Evolutionary conservation across 2,329 filamentous ascomycete species (phyloP).

Genomic region (Diaporthe sp.): DNA sequence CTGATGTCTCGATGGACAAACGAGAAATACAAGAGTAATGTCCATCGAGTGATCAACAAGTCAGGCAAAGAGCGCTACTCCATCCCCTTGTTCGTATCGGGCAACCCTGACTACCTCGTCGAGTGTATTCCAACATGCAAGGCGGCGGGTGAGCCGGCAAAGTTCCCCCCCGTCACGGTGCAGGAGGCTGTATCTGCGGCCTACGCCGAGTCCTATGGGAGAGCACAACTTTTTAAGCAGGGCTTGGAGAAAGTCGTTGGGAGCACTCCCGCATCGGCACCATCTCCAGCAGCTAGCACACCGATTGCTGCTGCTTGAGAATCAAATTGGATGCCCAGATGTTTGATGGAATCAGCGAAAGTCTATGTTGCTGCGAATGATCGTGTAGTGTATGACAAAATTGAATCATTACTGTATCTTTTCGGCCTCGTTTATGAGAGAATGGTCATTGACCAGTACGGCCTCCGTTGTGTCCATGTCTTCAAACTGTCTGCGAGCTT

Average conservation of each 20-base stretch:
- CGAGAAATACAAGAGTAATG: constrained; percentile 61
- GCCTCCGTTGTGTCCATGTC: too few relatives aligned
- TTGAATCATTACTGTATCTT: not conserved
- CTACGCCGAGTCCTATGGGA: constrained; percentile 47
- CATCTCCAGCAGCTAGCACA: not conserved
- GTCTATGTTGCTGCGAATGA: not conserved
- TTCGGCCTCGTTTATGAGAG: too few relatives aligned
- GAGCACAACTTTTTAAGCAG: constrained; percentile 45
- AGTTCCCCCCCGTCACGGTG: constrained; percentile 46
- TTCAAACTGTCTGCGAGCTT: too few relatives aligned
- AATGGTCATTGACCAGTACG: too few relatives aligned
- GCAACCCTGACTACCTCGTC: constrained; percentile 55
- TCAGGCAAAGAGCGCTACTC: constrained; percentile 60
- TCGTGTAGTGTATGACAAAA: not conserved
- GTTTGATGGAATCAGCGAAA: too few relatives aligned
- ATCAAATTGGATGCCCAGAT: not conserved
- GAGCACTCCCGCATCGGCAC: not conserved
- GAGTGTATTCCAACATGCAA: constrained; percentile 47
- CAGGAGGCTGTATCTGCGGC: constrained; percentile 45
- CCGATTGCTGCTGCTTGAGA: constrained; percentile 18
- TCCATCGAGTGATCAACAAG: constrained; percentile 65
- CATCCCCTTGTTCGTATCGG: constrained; percentile 63
- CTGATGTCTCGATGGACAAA: constrained; percentile 61
- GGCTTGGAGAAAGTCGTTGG: constrained; percentile 38
- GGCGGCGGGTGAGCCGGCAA: constrained; percentile 38